Evolutionary conservation across 305 asterid genomes (phyloP).

Genomic region (Fraxinus floribunda): DNA sequence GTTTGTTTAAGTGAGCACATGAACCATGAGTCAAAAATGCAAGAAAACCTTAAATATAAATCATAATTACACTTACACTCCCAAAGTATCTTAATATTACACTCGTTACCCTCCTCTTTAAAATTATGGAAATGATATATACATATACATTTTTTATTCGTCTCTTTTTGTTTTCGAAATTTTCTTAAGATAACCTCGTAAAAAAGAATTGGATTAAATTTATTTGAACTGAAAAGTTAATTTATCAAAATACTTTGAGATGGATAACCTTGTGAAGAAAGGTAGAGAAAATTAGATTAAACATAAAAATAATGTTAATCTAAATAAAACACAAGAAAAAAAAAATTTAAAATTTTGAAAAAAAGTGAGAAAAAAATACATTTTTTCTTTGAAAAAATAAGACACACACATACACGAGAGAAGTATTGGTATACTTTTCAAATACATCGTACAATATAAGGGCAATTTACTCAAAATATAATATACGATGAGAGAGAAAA

Average conservation of each 20-base stretch:
- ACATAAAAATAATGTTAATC: background rate
- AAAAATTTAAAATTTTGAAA: too few species aligned
- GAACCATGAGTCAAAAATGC: background rate
- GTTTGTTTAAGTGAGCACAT: conserved; percentile 1
- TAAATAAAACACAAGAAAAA: too few species aligned
- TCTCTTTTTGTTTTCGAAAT: background rate
- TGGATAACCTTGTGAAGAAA: background rate
- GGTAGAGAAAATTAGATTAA: background rate
- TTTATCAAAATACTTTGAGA: background rate
- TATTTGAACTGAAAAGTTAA: background rate
- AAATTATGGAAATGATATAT: background rate
- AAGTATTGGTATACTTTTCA: background rate
- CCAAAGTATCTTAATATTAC: background rate
- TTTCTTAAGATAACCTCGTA: background rate
- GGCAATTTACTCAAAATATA: background rate
- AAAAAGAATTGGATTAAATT: background rate
- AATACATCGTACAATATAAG: background rate
- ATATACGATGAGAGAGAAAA: background rate
- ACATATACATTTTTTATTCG: background rate
- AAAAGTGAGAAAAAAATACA: background rate
- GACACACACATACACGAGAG: background rate
- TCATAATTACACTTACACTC: background rate
- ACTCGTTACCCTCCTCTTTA: background rate
- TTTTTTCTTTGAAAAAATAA: too few species aligned
- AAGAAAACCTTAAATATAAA: background rate